phyloP scores from a whole-genome alignment of 2,329 filamentous ascomycete genomes.

The Coniochaeta sp. region DNA sequence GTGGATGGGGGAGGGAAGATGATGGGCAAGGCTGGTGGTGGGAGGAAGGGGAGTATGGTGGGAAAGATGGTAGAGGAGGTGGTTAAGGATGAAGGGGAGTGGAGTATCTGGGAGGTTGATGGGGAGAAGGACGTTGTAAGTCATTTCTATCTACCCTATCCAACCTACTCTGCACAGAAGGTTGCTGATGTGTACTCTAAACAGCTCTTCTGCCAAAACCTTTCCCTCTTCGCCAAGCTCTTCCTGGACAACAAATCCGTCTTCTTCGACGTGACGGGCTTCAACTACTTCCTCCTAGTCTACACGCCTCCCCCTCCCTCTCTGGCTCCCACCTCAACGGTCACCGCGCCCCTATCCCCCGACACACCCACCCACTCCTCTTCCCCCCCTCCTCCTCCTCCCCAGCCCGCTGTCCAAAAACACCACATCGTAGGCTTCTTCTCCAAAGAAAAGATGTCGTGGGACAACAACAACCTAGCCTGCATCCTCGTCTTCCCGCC shows the following conservation, averaged over 20 bases:
- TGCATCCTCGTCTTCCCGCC: constrained; percentile 95
- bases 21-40: too few species aligned
- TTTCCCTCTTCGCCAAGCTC: constrained; percentile 92
- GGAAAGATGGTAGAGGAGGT: constrained; percentile 33
- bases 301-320: constrained; percentile 53
- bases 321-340: too few species aligned
- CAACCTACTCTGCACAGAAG: background rate
- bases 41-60: constrained; percentile 23
- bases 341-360: constrained; percentile 9
- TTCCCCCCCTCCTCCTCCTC: background rate
- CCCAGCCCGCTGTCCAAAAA: constrained; percentile 17
- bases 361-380: constrained; percentile 5
- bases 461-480: constrained; percentile 96
- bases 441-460: constrained; percentile 96
- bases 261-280: constrained; percentile 92
- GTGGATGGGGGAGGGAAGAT: too few species aligned
- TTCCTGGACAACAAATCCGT: constrained; percentile 98
- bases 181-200: background rate
- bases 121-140: constrained; percentile 72
- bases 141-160: constrained; percentile 11
- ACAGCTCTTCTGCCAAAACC: constrained; percentile 83
- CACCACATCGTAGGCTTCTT: constrained; percentile 86
- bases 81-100: constrained; percentile 59
- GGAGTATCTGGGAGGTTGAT: constrained; percentile 88
- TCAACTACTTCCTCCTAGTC: constrained; percentile 89